A percentile compares a stretch with the other conserved stretches of the same genome.
These are phyloP conservation scores for Curvularia sp. DNA, from an alignment of 2,329 filamentous ascomycete genomes.

Conservation along the genomic window DNA sequence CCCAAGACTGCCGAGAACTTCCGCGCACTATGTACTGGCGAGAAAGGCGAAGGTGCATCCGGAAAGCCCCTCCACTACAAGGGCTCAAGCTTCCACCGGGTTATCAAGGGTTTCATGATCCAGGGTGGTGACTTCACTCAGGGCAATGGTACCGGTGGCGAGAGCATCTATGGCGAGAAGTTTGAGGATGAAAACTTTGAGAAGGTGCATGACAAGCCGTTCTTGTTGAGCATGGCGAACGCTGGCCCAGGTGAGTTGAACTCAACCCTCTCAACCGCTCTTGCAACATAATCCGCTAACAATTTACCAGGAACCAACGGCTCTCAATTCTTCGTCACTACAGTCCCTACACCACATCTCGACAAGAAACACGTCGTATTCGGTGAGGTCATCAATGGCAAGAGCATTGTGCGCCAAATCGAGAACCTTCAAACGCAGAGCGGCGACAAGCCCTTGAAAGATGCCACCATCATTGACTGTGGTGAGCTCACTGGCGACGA, in stretches of 20 bases:
- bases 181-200: constrained; percentile 98
- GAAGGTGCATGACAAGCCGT: constrained; percentile 88
- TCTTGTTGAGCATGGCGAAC: constrained; percentile 97
- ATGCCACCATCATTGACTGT: constrained; percentile 73
- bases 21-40: constrained; percentile 89
- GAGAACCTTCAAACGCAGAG: constrained; percentile 80
- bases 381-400: constrained; percentile 90
- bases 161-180: constrained; percentile 97
- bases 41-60: constrained; percentile 82
- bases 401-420: constrained; percentile 86
- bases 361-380: constrained; percentile 98
- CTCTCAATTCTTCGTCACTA: constrained; percentile 98
- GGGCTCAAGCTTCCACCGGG: constrained; percentile 88
- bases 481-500: constrained; percentile 80
- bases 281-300: constrained; percentile 15
- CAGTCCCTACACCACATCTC: constrained; percentile 90
- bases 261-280: neutral
- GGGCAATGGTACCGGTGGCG: constrained; percentile 92
- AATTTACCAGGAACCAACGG: constrained; percentile 80
- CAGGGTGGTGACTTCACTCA: constrained; percentile 97
- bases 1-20: constrained; percentile 98
- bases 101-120: constrained; percentile 99
- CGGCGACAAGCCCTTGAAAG: constrained; percentile 78
- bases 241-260: constrained; percentile 77
- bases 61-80: constrained; percentile 94